These are phyloP conservation scores for Apiospora sp. DNA, from an alignment of 2,329 filamentous ascomycete species.

Conservation along the genomic window DNA sequence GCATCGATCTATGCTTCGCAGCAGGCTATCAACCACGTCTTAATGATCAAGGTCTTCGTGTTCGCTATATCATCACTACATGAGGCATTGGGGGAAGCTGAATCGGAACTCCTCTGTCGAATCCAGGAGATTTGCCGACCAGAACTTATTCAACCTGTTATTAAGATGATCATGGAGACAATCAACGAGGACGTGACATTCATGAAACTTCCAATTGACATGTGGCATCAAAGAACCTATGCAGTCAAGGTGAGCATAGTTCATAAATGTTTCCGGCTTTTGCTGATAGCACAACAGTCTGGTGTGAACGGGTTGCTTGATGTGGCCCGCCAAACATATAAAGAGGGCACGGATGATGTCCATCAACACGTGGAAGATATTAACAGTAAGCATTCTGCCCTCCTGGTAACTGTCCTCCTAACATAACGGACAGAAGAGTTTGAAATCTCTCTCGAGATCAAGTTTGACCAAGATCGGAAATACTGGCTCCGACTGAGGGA, in stretches of 20 bases:
- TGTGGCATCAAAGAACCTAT: conserved; percentile 89
- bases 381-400: neutral
- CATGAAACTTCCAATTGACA: conserved; percentile 79
- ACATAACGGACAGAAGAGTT: conserved; percentile 54
- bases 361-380: conserved; percentile 68
- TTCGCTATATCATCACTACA: conserved; percentile 72
- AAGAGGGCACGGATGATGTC: conserved; percentile 83
- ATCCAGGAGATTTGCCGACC: conserved; percentile 76
- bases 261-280: neutral
- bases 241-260: conserved; percentile 72
- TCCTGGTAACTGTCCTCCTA: neutral
- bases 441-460: conserved; percentile 69
- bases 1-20: conserved; percentile 74
- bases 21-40: conserved; percentile 83
- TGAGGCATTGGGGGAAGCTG: conserved; percentile 70
- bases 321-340: conserved; percentile 87
- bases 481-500: conserved; percentile 78
- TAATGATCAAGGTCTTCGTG: conserved; percentile 86
- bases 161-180: conserved; percentile 69
- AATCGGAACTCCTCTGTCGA: conserved; percentile 68
- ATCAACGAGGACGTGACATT: conserved; percentile 86
- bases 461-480: conserved; percentile 78
- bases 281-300: conserved; percentile 57
- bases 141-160: conserved; percentile 65
- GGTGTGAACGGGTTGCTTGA: conserved; percentile 87